Base-by-base conservation (phyloP, 768 basidiomycete species). In the Terana coerulea region DNA sequence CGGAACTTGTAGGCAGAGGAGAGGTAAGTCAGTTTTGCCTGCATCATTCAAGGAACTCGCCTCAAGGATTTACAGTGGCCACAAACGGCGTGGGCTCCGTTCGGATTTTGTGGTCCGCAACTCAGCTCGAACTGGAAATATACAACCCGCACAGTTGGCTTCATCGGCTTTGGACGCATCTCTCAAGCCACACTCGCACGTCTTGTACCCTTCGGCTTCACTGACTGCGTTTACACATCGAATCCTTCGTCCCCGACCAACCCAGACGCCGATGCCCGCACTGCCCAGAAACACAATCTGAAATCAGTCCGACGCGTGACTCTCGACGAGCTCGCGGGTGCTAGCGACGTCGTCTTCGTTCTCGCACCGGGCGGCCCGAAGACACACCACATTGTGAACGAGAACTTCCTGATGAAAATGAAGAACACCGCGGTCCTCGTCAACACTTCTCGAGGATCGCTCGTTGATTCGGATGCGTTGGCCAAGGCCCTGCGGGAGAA, bases 121-220 rank as follows among this genome's bases (percentile, higher is more conserved):
- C 69, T 90, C 17, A 84, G 86, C 67, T 68, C 83, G 0, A 75
- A 76, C 1, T 51, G 62, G 1, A 59, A 72, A 14, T 72, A 78
- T 6, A 75, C 75, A 2, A 76, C 64, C 7, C 81, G 85, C 36
- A 95, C 85, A 1, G 81, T 85, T 2, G 94, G 92, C 1, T 97
- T 98, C 71, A 74, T 98, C 28, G 97, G 97, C 11, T 98, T 98
- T 59, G 95, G 95, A 5, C 83, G 95, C 22, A 98, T 98, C 59
- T 83, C 93, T 0, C 91, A 94, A 60, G 86, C 86, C 19, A 88
- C 87, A 0, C 78, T 95, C 35, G 67, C 77, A 1, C 83, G 95
- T 3, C 78, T 98, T 31, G 69, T 88, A 9, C 82, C 89, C 0
- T 98, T 98, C 64, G 92, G 88, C 22, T 75, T 91, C 61, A 86